Conservation (phyloP, 768 basidiomycete genomes). For the Ramaria sp. region DNA sequence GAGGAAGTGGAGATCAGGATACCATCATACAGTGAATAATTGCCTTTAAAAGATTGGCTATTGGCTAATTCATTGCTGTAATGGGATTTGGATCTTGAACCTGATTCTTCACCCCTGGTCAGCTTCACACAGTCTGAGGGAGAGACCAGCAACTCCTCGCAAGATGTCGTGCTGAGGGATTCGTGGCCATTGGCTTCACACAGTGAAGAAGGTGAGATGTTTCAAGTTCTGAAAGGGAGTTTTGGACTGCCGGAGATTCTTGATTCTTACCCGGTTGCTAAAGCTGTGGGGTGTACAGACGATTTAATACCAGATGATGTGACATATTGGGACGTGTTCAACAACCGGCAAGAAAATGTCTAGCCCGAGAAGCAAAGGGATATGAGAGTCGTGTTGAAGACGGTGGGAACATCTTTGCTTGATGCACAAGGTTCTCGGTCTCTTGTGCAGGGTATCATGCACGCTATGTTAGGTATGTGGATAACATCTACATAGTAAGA, state of each 20-base stretch:
- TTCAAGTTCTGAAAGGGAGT: not conserved
- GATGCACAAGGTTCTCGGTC: not conserved
- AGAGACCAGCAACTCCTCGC: not conserved
- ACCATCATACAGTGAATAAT: too few relatives aligned
- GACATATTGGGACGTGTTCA: not conserved
- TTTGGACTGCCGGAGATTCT: not conserved
- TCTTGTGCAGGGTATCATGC: too few relatives aligned
- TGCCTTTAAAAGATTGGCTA: too few relatives aligned
- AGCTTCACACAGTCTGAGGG: too few relatives aligned
- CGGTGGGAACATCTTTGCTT: not conserved
- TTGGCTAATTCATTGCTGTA: not conserved
- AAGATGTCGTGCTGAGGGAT: slow-evolving; percentile 3
- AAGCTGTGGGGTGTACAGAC: not conserved
- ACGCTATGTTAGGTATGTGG: slow-evolving; percentile 8
- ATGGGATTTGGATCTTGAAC: not conserved
- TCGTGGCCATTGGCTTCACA: not conserved
- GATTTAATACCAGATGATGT: not conserved
- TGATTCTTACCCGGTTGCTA: not conserved
- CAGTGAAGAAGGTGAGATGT: not conserved
- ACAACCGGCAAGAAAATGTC: not conserved
- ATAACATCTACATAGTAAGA: not conserved
- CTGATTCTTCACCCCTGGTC: not conserved
- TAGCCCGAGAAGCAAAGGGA: not conserved
- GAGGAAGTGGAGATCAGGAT: too few relatives aligned
- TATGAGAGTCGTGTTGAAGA: not conserved